Percentiles rank a stretch among this genome's conserved stretches.
phyloP scores from a whole-genome alignment of 306 rosid species.

The Sesbania bispinosa region DNA sequence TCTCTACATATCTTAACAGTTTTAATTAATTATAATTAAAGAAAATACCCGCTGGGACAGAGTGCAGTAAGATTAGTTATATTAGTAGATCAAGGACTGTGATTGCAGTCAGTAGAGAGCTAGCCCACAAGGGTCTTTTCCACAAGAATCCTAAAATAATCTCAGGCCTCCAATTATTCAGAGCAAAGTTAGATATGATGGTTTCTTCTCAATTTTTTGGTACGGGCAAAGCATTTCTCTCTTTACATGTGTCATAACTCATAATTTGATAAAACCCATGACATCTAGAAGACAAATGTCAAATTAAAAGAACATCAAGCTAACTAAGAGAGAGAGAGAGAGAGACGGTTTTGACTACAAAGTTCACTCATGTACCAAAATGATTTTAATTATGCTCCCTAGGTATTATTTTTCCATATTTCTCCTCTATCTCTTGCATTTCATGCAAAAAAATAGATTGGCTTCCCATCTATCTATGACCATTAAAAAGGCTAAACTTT shows the following conservation, averaged over 20 bases:
- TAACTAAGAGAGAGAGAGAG: neutral
- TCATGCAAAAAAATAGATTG: neutral
- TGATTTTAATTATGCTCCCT: neutral
- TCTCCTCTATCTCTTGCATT: neutral
- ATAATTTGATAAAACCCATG: neutral
- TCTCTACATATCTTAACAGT: no score
- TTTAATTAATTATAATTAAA: neutral
- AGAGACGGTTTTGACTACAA: neutral
- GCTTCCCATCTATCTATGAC: slow-evolving; percentile 1
- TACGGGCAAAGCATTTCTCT: slow-evolving; percentile 1
- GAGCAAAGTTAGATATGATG: neutral
- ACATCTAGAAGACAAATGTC: slow-evolving; percentile 7
- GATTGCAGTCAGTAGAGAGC: neutral
- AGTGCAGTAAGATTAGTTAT: neutral
- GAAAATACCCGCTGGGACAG: neutral
- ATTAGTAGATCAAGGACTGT: neutral
- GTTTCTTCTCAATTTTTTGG: neutral
- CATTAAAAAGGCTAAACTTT: slow-evolving; percentile 13
- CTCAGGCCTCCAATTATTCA: slow-evolving; percentile 7
- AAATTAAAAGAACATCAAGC: neutral
- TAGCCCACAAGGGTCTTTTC: neutral
- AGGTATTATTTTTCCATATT: neutral
- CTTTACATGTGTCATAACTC: neutral
- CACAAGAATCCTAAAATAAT: neutral
- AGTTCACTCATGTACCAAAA: neutral